These are phyloP conservation scores for Kregervanrija fluxuum DNA, from an alignment of 805 yeast genomes.

Conservation along the genomic window DNA sequence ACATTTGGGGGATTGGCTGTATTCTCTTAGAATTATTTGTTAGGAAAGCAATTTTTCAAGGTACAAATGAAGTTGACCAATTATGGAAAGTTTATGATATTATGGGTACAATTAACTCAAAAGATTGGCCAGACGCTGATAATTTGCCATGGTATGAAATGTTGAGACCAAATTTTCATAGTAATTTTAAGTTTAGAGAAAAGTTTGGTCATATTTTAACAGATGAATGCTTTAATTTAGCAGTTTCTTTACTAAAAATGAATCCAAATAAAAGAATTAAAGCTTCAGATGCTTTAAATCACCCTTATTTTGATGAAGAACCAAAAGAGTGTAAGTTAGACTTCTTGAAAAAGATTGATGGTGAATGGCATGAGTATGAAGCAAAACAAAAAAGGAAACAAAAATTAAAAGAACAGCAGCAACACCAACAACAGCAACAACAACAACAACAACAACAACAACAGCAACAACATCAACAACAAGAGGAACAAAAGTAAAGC, in stretches of 20 bases:
- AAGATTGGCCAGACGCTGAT: slow-evolving; percentile 73
- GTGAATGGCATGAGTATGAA: slow-evolving; percentile 97
- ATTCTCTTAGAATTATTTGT: slow-evolving; percentile 75
- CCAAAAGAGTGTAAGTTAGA: slow-evolving; percentile 58
- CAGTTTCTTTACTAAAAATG: slow-evolving; percentile 51
- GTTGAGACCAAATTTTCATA: slow-evolving; percentile 49
- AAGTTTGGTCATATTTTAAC: slow-evolving; percentile 36
- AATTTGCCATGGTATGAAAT: slow-evolving; percentile 90
- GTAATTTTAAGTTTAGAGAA: slow-evolving; percentile 32
- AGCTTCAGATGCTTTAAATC: slow-evolving; percentile 63
- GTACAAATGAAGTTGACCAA: slow-evolving; percentile 83
- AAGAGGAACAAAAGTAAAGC: background rate
- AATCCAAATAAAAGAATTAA: slow-evolving; percentile 64
- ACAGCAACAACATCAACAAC: background rate
- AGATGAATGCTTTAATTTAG: slow-evolving; percentile 56
- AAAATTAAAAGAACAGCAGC: slow-evolving; percentile 14
- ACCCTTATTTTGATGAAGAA: slow-evolving; percentile 62
- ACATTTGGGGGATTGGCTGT: slow-evolving; percentile 97
- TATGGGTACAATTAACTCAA: slow-evolving; percentile 78
- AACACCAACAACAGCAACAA: slow-evolving; percentile 49
- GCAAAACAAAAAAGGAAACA: slow-evolving; percentile 68
- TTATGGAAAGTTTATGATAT: slow-evolving; percentile 65
- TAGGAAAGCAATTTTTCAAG: slow-evolving; percentile 74
- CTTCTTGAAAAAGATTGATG: slow-evolving; percentile 48
- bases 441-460: slow-evolving; percentile 14